Percentiles rank a stretch among this genome's conserved stretches.
Conservation (phyloP, 495 filamentous ascomycete species). For the Talaromyces thailandensis region DNA sequence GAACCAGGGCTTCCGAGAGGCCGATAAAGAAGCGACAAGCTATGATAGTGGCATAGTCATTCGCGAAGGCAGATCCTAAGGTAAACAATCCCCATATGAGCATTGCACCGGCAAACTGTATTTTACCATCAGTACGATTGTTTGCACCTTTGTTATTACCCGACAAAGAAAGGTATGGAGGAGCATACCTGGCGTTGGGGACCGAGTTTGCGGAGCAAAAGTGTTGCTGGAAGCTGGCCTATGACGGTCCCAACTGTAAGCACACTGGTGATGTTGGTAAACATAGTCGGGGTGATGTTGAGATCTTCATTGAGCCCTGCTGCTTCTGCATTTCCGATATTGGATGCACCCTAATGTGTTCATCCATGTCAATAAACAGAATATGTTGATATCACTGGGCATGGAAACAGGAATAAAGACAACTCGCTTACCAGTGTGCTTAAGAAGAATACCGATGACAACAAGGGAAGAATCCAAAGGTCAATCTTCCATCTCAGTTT, state of each 20-base stretch:
- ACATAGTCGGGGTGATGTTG: background rate
- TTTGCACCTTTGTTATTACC: too few relatives aligned
- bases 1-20: background rate
- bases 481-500: constrained; percentile 11
- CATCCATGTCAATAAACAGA: too few relatives aligned
- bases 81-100: background rate
- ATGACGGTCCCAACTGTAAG: background rate
- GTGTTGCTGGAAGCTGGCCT: background rate
- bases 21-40: background rate
- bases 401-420: too few relatives aligned
- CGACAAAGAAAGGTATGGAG: too few relatives aligned
- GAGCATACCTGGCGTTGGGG: background rate
- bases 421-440: constrained; percentile 10
- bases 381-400: too few relatives aligned
- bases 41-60: background rate
- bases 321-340: constrained; percentile 14
- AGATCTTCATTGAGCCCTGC: constrained; percentile 10
- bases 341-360: too few relatives aligned
- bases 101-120: background rate
- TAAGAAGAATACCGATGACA: constrained; percentile 12
- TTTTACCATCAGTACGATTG: too few relatives aligned
- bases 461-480: constrained; percentile 10
- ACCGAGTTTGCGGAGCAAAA: background rate
- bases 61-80: background rate
- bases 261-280: background rate